Conservation (phyloP, 257 asterid genomes). For the Solanum pinnatisectum region DNA sequence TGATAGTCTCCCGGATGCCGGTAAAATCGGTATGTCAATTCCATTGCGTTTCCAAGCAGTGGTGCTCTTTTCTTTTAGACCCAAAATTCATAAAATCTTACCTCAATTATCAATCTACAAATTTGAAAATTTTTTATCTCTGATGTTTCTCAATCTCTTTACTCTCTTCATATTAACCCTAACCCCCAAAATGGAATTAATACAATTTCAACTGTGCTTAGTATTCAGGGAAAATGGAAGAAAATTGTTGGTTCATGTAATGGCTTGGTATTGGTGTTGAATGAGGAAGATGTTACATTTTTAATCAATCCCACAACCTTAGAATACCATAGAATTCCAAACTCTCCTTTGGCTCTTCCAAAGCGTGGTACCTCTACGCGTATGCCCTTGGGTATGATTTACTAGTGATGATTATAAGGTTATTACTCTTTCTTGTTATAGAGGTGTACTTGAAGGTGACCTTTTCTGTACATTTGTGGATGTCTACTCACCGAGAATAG, state of each 20-base stretch:
- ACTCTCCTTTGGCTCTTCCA: background rate
- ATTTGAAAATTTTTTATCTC: constrained; percentile 2
- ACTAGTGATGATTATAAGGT: constrained; percentile 33
- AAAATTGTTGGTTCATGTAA: background rate
- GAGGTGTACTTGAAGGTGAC: background rate
- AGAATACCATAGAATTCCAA: background rate
- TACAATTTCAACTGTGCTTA: background rate
- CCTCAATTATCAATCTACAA: constrained; percentile 1
- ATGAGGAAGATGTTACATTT: background rate
- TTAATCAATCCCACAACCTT: background rate
- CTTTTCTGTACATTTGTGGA: background rate
- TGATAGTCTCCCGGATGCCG: background rate
- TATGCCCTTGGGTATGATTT: constrained; percentile 30
- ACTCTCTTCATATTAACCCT: background rate
- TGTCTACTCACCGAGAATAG: constrained; percentile 1
- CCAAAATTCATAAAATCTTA: constrained; percentile 14
- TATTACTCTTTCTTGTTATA: constrained; percentile 24
- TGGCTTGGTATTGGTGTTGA: background rate
- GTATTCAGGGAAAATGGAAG: background rate
- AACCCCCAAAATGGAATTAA: background rate
- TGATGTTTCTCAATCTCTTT: background rate
- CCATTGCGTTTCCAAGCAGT: background rate
- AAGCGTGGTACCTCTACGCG: background rate
- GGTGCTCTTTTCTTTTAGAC: constrained; percentile 9
- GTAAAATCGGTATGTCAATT: background rate